phyloP scores from a whole-genome alignment of 2,329 filamentous ascomycete genomes.

The Coniella vitis region DNA sequence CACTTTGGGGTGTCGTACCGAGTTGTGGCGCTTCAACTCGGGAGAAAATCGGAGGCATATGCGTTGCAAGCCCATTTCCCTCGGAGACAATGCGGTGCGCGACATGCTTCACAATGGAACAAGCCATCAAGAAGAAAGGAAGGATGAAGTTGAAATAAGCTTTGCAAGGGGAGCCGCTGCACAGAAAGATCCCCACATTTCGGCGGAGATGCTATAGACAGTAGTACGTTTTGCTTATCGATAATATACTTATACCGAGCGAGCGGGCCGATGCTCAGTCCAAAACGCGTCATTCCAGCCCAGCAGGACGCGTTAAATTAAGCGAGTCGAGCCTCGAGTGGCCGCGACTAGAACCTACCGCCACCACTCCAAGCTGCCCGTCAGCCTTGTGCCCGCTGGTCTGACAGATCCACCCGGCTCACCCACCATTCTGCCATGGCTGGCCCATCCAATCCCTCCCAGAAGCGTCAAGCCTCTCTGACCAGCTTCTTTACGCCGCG shows the following conservation, averaged over 20 bases:
- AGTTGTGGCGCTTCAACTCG: too few species aligned
- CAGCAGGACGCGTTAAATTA: slow-evolving; percentile 2
- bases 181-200: too few species aligned
- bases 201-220: neutral
- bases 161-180: neutral
- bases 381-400: neutral
- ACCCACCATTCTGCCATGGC: slow-evolving; percentile 25
- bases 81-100: too few species aligned
- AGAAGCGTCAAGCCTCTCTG: slow-evolving; percentile 72
- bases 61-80: too few species aligned
- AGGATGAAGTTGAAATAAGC: slow-evolving; percentile 1
- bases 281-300: slow-evolving; percentile 4
- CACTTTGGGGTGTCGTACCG: too few species aligned
- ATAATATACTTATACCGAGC: neutral
- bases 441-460: slow-evolving; percentile 32
- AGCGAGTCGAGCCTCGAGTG: too few species aligned
- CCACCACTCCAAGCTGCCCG: neutral
- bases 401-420: neutral
- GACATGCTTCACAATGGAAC: too few species aligned
- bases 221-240: slow-evolving; percentile 2
- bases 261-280: neutral
- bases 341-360: neutral
- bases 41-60: too few species aligned
- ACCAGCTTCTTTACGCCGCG: slow-evolving; percentile 77
- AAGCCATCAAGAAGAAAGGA: neutral